phyloP scores from a whole-genome alignment of 176 grass and related monocot species.

The Aegilops longissima region DNA sequence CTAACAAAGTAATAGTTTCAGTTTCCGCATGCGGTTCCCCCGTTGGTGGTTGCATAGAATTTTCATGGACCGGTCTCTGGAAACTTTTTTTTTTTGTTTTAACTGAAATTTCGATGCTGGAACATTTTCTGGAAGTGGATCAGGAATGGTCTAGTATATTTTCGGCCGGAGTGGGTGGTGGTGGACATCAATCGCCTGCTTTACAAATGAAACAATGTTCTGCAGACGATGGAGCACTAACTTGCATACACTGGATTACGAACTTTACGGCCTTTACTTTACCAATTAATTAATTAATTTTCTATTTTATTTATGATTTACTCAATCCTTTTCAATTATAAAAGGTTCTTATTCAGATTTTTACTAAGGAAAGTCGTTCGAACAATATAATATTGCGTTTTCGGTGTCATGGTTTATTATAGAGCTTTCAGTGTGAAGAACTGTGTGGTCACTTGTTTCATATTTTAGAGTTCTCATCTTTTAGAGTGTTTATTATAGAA shows the following conservation, averaged over 20 bases:
- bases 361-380: neutral
- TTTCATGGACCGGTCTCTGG: neutral
- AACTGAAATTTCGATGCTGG: neutral
- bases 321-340: neutral
- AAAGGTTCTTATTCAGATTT: neutral
- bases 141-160: neutral
- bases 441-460: neutral
- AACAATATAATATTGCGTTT: neutral
- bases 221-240: neutral
- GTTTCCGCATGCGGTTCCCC: no score
- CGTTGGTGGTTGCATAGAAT: no score
- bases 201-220: conserved; percentile 3
- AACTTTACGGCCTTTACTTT: neutral
- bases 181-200: conserved; percentile 14
- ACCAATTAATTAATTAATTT: neutral
- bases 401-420: neutral
- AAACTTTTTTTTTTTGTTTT: neutral
- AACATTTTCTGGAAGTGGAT: neutral
- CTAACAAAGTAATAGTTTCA: no score
- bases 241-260: neutral
- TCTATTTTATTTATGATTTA: neutral
- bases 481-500: conserved; percentile 10
- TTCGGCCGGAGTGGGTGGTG: neutral
- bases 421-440: neutral
- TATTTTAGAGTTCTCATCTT: neutral